These are phyloP conservation scores for Ogataea chonburiensis DNA, from an alignment of 805 yeast genomes.

Conservation along the genomic window DNA sequence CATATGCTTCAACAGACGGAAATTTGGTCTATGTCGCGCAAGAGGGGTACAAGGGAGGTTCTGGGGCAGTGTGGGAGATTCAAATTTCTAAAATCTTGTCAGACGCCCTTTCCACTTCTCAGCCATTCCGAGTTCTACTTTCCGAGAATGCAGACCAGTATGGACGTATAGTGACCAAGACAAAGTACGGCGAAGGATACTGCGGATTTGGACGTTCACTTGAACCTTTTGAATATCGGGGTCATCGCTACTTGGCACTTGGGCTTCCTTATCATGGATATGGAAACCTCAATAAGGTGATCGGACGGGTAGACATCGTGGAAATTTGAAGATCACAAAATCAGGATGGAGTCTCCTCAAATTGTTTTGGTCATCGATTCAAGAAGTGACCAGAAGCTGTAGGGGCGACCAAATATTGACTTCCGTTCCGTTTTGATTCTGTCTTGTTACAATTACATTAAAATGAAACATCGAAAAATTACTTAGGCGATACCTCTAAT, in stretches of 20 bases:
- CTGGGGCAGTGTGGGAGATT: constrained; percentile 48
- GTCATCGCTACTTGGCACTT: constrained; percentile 30
- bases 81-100: constrained; percentile 21
- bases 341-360: no score
- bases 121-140: constrained; percentile 4
- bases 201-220: constrained; percentile 46
- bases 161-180: constrained; percentile 23
- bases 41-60: constrained; percentile 35
- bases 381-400: no score
- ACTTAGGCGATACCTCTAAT: no score
- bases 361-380: no score
- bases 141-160: constrained; percentile 12
- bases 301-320: constrained; percentile 35
- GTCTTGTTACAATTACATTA: no score
- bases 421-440: no score
- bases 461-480: no score
- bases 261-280: constrained; percentile 34
- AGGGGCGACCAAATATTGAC: no score
- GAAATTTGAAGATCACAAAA: no score
- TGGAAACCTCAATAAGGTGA: constrained; percentile 19
- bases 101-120: not conserved
- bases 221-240: constrained; percentile 25
- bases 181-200: constrained; percentile 32
- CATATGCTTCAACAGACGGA: constrained; percentile 9
- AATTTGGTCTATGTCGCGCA: constrained; percentile 35